phyloP scores from a whole-genome alignment of 179 eudicot species.

The Sideroxylon spinosum region DNA sequence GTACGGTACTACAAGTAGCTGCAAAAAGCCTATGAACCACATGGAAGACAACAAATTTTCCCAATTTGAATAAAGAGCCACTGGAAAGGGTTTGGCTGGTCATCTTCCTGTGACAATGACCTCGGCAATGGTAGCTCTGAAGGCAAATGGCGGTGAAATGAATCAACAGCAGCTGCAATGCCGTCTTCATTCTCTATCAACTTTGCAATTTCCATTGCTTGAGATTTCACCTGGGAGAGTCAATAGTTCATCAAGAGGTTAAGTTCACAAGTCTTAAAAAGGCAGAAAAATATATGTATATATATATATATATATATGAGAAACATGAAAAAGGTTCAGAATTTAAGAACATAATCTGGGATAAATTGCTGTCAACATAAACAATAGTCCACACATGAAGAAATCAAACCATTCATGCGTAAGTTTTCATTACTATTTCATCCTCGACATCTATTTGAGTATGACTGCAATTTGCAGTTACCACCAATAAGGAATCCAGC shows the following conservation, averaged over 20 bases:
- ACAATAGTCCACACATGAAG: background rate
- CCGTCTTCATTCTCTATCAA: slow-evolving; percentile 70
- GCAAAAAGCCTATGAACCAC: slow-evolving; percentile 16
- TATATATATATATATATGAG: no score
- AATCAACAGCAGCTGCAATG: slow-evolving; percentile 67
- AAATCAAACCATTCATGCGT: background rate
- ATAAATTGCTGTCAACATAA: no score
- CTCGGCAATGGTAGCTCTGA: slow-evolving; percentile 44
- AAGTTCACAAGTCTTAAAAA: background rate
- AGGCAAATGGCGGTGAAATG: slow-evolving; percentile 70
- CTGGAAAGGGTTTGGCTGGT: slow-evolving; percentile 48
- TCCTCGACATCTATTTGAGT: background rate
- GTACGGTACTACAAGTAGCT: background rate
- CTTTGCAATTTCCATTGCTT: slow-evolving; percentile 52
- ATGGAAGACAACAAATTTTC: slow-evolving; percentile 13
- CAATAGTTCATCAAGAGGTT: slow-evolving; percentile 2
- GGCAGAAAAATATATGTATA: no score
- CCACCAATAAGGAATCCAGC: background rate
- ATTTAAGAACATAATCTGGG: background rate
- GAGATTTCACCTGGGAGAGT: slow-evolving; percentile 51
- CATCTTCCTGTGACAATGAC: slow-evolving; percentile 28
- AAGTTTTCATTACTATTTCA: background rate
- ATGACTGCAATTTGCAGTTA: background rate
- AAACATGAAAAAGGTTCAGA: background rate
- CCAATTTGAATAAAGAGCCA: slow-evolving; percentile 63